Base-by-base conservation (phyloP, 345 rosid species). In the Acer negundo region DNA sequence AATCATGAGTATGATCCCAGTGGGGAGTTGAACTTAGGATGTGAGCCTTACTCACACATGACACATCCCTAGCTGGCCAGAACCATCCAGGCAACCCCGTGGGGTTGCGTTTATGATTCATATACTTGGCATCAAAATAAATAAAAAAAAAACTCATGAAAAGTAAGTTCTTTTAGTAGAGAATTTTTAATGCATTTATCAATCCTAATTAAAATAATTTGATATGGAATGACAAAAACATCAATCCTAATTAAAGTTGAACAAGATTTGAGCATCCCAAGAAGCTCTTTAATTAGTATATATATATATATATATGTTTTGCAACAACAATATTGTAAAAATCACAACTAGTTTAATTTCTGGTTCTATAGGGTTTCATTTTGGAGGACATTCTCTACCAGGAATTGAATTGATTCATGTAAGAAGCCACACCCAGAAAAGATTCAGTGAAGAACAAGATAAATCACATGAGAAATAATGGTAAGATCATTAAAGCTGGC, bases 401-500 rank as follows among this genome's bases (percentile, higher is more conserved):
- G 0, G 38, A 62, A 47, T 75, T 64, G n/a, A 64, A 75, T 75
- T 65, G 22, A n/a, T 46, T 22, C 15, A 1, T 65, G 4, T 35
- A 35, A 35, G 28, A 75, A 66, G 70, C 72, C 31, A 49, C 31
- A 38, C 24, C 22, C 78, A 51, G 26, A 40, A 31, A 23, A 71
- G 46, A 65, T 72, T 64, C 31, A 17, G 31, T 65, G 17, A 65
- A 75, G 35, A 58, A 62, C 26, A 12, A 74, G 44, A 65, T 66
- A 53, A 64, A 66, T 75, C 38, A 47, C 24, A 73, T 62, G 68
- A 73, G 67, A 83, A 76, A 82, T 81, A 65, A 77, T 84, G 81
- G 69, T 71, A 75, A 73, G 76, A 82, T 80, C 84, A 86, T 85
- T 59, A 81, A 83, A 58, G 82, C 80, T 80, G 82, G 59, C 69